These are phyloP conservation scores for Ramaria rubella DNA, from an alignment of 768 basidiomycete genomes.

Conservation along the genomic window DNA sequence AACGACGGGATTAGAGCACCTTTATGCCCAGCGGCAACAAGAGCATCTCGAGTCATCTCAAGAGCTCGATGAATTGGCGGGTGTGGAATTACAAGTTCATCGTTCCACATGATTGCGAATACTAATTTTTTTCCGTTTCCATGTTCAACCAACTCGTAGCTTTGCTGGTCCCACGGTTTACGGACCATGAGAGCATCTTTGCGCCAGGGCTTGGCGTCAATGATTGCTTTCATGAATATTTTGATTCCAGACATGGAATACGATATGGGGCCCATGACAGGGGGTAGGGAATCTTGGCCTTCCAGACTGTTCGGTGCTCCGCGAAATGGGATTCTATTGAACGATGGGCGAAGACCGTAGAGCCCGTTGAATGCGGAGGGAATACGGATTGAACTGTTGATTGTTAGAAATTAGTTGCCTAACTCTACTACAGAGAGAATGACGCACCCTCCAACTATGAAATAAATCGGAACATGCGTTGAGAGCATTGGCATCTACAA, in stretches of 20 bases:
- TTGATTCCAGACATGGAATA: conserved; percentile 52
- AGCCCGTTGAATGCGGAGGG: conserved; percentile 61
- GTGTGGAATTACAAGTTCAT: conserved; percentile 50
- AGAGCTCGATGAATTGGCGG: conserved; percentile 62
- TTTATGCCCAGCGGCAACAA: conserved; percentile 57
- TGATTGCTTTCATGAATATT: conserved; percentile 56
- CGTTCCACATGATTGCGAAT: conserved; percentile 61
- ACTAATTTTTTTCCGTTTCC: conserved; percentile 34
- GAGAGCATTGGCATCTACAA: background rate
- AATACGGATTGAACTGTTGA: conserved; percentile 54
- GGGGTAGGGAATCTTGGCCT: conserved; percentile 64
- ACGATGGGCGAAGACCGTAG: conserved; percentile 68
- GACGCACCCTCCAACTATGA: conserved; percentile 52
- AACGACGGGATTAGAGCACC: conserved; percentile 41
- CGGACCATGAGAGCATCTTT: conserved; percentile 53
- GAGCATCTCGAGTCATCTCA: conserved; percentile 46
- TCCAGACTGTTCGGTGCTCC: conserved; percentile 57
- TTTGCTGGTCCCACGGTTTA: conserved; percentile 55
- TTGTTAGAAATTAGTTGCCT: background rate
- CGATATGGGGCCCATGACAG: conserved; percentile 70
- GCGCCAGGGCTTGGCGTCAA: conserved; percentile 56
- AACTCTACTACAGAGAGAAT: background rate
- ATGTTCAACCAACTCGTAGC: conserved; percentile 52
- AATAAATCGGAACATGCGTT: background rate
- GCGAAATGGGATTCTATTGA: conserved; percentile 60